Evolutionary conservation across 768 basidiomycete species (phyloP).

Genomic region (Mycena rosella): DNA sequence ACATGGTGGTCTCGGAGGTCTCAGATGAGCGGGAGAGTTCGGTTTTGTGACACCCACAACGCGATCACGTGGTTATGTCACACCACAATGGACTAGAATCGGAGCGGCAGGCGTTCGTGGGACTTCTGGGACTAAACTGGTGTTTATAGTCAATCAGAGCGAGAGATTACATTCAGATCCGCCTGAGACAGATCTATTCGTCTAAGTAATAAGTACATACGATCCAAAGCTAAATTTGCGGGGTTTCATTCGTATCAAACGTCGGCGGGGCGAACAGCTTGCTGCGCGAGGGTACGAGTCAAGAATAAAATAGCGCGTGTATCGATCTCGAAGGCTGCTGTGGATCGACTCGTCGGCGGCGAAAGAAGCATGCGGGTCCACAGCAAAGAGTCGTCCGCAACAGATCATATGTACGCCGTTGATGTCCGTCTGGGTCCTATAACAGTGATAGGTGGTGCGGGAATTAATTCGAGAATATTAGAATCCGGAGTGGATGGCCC

Average conservation of each 20-base stretch:
- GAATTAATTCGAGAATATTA: conserved; percentile 23
- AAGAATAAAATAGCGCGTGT: too few species aligned
- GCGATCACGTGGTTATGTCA: background rate
- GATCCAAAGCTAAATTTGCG: background rate
- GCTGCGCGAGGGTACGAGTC: too few species aligned
- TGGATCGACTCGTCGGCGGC: too few species aligned
- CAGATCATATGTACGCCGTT: conserved; percentile 1
- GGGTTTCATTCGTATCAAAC: background rate
- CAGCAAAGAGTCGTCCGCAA: too few species aligned
- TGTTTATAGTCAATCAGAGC: conserved; percentile 28
- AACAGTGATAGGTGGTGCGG: too few species aligned
- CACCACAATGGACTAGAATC: background rate
- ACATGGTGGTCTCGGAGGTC: conserved; percentile 3
- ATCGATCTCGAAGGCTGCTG: too few species aligned
- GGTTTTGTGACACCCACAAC: too few species aligned
- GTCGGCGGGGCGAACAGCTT: too few species aligned
- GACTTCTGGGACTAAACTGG: conserved; percentile 26
- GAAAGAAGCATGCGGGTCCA: too few species aligned
- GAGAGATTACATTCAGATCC: conserved; percentile 7
- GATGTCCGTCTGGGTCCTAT: too few species aligned
- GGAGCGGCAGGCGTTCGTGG: background rate
- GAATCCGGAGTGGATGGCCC: background rate
- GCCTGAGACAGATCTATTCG: conserved; percentile 10
- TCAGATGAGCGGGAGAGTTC: too few species aligned
- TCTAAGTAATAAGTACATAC: conserved; percentile 18